Evolutionary conservation across 306 rosid species (phyloP).

Genomic region (Quercus aquifolioides): DNA sequence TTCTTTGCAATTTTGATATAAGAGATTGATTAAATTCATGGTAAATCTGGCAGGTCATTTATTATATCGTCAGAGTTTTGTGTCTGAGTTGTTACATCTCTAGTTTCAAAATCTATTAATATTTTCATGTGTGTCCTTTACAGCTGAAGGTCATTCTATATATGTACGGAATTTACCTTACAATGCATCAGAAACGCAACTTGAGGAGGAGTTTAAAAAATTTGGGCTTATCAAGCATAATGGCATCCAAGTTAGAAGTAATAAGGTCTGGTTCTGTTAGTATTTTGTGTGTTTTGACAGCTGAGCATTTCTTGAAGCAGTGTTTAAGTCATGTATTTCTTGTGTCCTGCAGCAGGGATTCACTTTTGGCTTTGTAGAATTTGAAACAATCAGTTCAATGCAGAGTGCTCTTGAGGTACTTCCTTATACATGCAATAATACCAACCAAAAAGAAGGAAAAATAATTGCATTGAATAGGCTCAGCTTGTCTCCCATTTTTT

Average conservation of each 20-base stretch:
- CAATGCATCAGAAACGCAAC: slow-evolving; percentile 85
- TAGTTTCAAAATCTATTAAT: slow-evolving; percentile 18
- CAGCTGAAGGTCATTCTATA: slow-evolving; percentile 94
- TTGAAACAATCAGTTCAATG: slow-evolving; percentile 69
- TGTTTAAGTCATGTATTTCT: slow-evolving; percentile 30
- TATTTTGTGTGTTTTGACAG: slow-evolving; percentile 15
- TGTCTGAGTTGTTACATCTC: neutral
- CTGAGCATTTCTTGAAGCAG: slow-evolving; percentile 23
- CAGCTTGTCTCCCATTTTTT: neutral
- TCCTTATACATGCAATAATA: neutral
- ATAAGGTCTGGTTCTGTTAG: slow-evolving; percentile 41
- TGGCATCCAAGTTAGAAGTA: slow-evolving; percentile 98
- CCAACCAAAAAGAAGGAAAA: neutral
- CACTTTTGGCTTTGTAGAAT: slow-evolving; percentile 97
- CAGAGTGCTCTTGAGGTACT: slow-evolving; percentile 82
- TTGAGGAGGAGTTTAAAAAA: slow-evolving; percentile 80
- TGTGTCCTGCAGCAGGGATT: slow-evolving; percentile 74
- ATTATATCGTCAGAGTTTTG: neutral
- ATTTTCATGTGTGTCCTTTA: slow-evolving; percentile 16
- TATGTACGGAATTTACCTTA: slow-evolving; percentile 84
- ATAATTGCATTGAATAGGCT: neutral
- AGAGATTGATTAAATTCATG: neutral
- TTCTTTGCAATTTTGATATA: neutral
- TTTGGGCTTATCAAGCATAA: slow-evolving; percentile 87
- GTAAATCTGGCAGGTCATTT: neutral